Evolutionary conservation across 2,329 filamentous ascomycete genomes (phyloP).

Genomic region (Pseudogymnoascus sp.): DNA sequence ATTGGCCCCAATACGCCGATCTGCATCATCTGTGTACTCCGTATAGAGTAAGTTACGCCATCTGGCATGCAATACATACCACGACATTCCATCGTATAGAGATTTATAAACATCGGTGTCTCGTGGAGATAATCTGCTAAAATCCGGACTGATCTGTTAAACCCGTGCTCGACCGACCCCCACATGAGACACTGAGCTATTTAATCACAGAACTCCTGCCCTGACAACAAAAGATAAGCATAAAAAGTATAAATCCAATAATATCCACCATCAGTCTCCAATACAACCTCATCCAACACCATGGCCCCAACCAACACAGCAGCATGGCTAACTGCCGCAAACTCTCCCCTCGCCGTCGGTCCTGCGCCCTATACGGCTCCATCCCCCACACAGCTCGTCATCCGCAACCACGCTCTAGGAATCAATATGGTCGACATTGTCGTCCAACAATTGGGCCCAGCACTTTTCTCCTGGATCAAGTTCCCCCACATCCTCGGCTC

Average conservation of each 20-base stretch:
- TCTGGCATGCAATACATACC: background rate
- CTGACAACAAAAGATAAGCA: background rate
- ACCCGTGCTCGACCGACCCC: background rate
- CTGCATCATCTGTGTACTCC: background rate
- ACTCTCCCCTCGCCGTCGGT: conserved; percentile 29
- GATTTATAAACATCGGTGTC: background rate
- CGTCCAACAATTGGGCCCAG: conserved; percentile 30
- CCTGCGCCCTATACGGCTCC: conserved; percentile 31
- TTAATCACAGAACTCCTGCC: background rate
- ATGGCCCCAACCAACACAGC: conserved; percentile 17
- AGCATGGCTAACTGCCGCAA: conserved; percentile 22
- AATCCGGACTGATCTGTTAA: background rate
- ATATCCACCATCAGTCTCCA: background rate
- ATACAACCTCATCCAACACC: background rate
- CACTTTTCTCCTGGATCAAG: conserved; percentile 28
- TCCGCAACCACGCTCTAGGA: conserved; percentile 33
- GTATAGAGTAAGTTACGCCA: background rate
- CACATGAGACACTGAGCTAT: background rate
- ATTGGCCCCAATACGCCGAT: background rate
- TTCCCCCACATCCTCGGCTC: conserved; percentile 19
- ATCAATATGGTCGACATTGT: conserved; percentile 35
- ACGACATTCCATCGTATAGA: background rate
- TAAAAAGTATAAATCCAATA: background rate
- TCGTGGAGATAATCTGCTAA: conserved; percentile 4
- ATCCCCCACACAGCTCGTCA: conserved; percentile 30